Conservation (phyloP, 768 basidiomycete species). For the Neoboletus brunneissimus region DNA sequence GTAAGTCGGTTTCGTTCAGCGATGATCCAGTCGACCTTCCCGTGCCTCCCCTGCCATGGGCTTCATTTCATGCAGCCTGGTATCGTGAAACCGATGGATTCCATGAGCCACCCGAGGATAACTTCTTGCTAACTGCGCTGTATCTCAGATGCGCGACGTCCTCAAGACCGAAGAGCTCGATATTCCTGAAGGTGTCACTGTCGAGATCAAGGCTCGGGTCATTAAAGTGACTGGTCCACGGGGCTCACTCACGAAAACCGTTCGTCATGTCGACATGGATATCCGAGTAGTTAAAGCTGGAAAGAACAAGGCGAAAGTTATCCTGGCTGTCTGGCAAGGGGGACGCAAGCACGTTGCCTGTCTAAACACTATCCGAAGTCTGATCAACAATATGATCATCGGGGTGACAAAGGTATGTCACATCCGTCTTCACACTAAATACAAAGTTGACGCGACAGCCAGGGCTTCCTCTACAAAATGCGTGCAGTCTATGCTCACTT, state of each 20-base stretch:
- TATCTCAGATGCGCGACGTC: slow-evolving; percentile 82
- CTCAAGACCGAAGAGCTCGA: slow-evolving; percentile 91
- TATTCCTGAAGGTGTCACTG: slow-evolving; percentile 81
- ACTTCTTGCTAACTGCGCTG: slow-evolving; percentile 24
- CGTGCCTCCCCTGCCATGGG: neutral
- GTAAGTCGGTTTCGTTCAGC: slow-evolving; percentile 21
- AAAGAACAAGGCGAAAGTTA: slow-evolving; percentile 71
- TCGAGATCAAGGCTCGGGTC: slow-evolving; percentile 86
- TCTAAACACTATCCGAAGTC: slow-evolving; percentile 90
- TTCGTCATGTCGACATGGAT: slow-evolving; percentile 94
- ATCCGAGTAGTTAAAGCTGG: slow-evolving; percentile 72
- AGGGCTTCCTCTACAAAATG: slow-evolving; percentile 99
- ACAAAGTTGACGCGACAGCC: slow-evolving; percentile 5
- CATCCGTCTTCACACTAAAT: neutral
- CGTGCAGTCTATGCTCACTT: slow-evolving; percentile 99
- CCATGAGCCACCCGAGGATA: slow-evolving; percentile 32
- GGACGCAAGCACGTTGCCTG: slow-evolving; percentile 98
- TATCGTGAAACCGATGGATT: slow-evolving; percentile 36
- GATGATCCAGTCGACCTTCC: neutral
- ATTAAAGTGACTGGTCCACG: slow-evolving; percentile 92
- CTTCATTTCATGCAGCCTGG: slow-evolving; percentile 1
- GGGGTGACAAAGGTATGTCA: slow-evolving; percentile 86
- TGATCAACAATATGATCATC: slow-evolving; percentile 96
- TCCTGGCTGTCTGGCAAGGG: slow-evolving; percentile 96
- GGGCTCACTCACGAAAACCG: slow-evolving; percentile 87